Evolutionary conservation across 352 stramenopile genomes (phyloP).

Genomic region (Albugo candida): DNA sequence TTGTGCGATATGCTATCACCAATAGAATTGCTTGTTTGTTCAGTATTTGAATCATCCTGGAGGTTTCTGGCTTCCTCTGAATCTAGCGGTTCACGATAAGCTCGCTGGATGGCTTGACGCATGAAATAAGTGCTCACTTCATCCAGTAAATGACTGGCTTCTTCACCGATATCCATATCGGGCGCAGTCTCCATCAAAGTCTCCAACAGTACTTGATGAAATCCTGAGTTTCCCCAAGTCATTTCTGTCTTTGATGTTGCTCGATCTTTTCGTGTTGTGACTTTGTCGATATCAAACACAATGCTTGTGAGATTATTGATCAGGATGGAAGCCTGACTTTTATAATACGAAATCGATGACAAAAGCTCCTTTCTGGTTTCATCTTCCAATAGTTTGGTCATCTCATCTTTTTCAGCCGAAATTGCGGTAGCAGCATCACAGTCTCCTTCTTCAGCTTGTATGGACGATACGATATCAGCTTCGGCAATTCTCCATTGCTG

Average conservation of each 20-base stretch:
- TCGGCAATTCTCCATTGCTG: conserved; percentile 2
- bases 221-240: background rate
- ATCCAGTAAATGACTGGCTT: conserved; percentile 35
- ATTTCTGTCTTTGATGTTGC: too few relatives aligned
- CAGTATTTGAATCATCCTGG: conserved; percentile 41
- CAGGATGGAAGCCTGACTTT: conserved; percentile 32
- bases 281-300: background rate
- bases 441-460: conserved; percentile 3
- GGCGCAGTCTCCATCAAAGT: conserved; percentile 54
- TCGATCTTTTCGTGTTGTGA: background rate
- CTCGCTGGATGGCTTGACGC: background rate
- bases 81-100: conserved; percentile 26
- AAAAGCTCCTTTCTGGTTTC: conserved; percentile 46
- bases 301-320: too few relatives aligned
- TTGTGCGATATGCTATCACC: conserved; percentile 59
- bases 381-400: conserved; percentile 52
- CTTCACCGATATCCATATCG: conserved; percentile 45
- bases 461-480: background rate
- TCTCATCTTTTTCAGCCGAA: conserved; percentile 72
- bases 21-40: conserved; percentile 52
- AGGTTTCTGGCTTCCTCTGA: conserved; percentile 19
- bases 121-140: conserved; percentile 29
- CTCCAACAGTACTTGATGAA: conserved; percentile 29
- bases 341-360: conserved; percentile 47
- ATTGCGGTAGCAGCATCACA: conserved; percentile 8